Evolutionary conservation across 331 rosid species (phyloP).

Genomic region (Malus hybrid): DNA sequence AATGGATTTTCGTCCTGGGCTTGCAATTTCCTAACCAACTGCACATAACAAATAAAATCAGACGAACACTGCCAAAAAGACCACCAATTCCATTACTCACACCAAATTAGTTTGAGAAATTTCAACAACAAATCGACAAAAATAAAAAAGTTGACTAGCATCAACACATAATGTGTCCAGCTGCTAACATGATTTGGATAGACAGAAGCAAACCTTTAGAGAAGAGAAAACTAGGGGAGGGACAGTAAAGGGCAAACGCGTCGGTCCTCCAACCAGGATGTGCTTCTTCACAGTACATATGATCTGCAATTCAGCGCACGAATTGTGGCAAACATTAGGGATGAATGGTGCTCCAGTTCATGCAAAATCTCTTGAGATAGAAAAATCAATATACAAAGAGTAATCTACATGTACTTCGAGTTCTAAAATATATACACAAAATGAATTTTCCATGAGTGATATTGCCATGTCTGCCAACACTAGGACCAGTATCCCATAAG

Average conservation of each 20-base stretch:
- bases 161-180: not conserved
- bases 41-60: constrained; percentile 24
- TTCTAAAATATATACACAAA: not conserved
- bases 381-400: not conserved
- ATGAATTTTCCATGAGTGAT: not conserved
- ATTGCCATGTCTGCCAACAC: not conserved
- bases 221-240: constrained; percentile 87
- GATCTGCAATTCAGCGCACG: constrained; percentile 58
- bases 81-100: not conserved
- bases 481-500: not conserved
- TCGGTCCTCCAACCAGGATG: constrained; percentile 81
- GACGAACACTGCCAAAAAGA: not conserved
- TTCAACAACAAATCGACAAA: not conserved
- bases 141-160: not conserved
- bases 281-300: constrained; percentile 78
- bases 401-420: not conserved
- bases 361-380: not conserved
- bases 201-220: constrained; percentile 57
- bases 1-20: constrained; percentile 88
- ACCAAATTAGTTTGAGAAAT: not conserved
- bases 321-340: not conserved
- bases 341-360: not conserved
- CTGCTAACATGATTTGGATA: not conserved
- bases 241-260: constrained; percentile 77
- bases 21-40: constrained; percentile 96